Evolutionary conservation across 495 filamentous ascomycete species (phyloP), one percentile per base, ranked within the genome.

Genomic region (Talaromyces ruber): DNA sequence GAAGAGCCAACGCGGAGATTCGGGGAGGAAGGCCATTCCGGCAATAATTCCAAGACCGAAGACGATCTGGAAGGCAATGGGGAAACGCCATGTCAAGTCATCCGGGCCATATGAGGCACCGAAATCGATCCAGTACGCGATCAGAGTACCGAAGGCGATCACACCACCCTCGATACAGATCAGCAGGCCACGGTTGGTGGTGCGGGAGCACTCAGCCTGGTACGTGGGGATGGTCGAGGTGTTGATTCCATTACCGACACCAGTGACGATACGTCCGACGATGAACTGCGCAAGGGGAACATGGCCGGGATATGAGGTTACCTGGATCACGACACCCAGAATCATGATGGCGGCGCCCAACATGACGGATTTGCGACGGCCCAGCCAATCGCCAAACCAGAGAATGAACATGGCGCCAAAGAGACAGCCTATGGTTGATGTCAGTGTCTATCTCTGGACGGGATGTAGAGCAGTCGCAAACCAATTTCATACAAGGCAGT

Each of bases 111-210:
- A 93, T 12, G 83, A 84, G 24, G 87, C 83, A 37, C 90, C 90
- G 65, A 88, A 94, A 64, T 93, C 88, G 63, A 94, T 84, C 90
- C 90, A 94, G 74, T 93, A 93, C 11, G 89, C 88, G 50, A 93
- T 89, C 65, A 88, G 71, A 59, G 74, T 78, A 56, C 90, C 90
- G 59, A 93, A 89, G 47, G 89, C 89, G 63, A 93, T 91, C 63
- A 85, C 79, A 65, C 84, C 86, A 64, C 91, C 91, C 67, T 93
- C 88, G 60, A 93, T 91, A 74, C 89, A 93, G 69, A 95, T 92
- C 55, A 92, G 74, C 4, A 92, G 83, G 61, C 90, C 91, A 65
- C 90, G 83, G 71, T 93, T 93, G 66, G 81, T 85, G 0, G 89
- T 86, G 63, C 86, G 85, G 26, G 84, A 87, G 72, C 88, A 89